phyloP scores from a whole-genome alignment of 2,329 filamentous ascomycete species.

The Colletotrichum sp. region DNA sequence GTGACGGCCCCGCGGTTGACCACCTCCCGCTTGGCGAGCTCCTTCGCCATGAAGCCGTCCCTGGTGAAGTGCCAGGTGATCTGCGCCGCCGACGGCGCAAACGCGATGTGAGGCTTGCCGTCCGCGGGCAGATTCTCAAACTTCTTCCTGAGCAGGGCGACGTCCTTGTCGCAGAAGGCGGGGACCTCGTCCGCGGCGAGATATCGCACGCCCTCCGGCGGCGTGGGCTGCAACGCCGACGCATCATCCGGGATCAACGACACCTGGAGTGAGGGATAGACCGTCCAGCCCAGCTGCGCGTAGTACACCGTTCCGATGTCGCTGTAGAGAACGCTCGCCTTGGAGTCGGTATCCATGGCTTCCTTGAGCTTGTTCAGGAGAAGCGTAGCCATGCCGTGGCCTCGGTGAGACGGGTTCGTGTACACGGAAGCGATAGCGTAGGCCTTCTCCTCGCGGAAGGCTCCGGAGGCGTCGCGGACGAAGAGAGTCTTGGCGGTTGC shows the following conservation, averaged over 20 bases:
- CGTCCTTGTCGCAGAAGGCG: slow-evolving; percentile 29
- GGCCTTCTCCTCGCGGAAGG: slow-evolving; percentile 29
- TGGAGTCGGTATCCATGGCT: slow-evolving; percentile 35
- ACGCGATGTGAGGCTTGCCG: slow-evolving; percentile 34
- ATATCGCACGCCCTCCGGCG: slow-evolving; percentile 25
- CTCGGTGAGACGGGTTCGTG: slow-evolving; percentile 37
- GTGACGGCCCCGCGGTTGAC: slow-evolving; percentile 28
- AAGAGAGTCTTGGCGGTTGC: slow-evolving; percentile 26
- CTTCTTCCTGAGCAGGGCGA: slow-evolving; percentile 26
- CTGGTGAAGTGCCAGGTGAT: slow-evolving; percentile 37
- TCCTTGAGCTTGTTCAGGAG: slow-evolving; percentile 37
- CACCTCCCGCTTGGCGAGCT: slow-evolving; percentile 23
- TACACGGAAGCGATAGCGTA: slow-evolving; percentile 39
- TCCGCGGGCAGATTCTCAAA: slow-evolving; percentile 18
- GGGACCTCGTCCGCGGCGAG: slow-evolving; percentile 27
- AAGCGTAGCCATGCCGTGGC: slow-evolving; percentile 37
- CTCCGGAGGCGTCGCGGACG: slow-evolving; percentile 25
- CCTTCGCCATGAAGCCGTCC: slow-evolving; percentile 29
- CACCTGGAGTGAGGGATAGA: slow-evolving; percentile 34
- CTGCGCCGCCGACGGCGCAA: slow-evolving; percentile 33
- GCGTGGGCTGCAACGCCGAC: slow-evolving; percentile 1
- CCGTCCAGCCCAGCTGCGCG: slow-evolving; percentile 37
- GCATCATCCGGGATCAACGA: slow-evolving; percentile 32
- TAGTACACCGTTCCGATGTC: slow-evolving; percentile 37
- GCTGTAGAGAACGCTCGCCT: slow-evolving; percentile 40